A percentile compares a stretch with the other conserved stretches of the same genome.
phyloP scores from a whole-genome alignment of 768 basidiomycete genomes.

The Naganishia antarctica region DNA sequence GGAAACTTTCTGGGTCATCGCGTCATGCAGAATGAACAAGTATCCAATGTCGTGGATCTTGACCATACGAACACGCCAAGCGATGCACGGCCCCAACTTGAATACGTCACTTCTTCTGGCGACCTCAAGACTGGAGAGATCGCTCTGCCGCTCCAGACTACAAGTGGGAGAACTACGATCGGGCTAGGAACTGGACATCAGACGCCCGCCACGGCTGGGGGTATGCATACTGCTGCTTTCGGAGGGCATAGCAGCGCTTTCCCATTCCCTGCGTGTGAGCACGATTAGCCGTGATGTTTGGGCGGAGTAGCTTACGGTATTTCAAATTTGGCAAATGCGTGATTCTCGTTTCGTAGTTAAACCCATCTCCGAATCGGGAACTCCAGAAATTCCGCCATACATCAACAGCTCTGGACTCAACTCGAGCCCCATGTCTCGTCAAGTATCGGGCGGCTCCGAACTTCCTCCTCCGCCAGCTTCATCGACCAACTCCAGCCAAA shows the following conservation, averaged over 20 bases:
- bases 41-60: constrained; percentile 20
- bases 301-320: background rate
- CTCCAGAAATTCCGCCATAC: constrained; percentile 7
- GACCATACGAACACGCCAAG: constrained; percentile 12
- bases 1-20: background rate
- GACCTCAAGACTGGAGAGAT: constrained; percentile 16
- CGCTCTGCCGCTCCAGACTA: constrained; percentile 5
- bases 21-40: constrained; percentile 5
- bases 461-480: background rate
- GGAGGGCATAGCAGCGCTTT: constrained; percentile 14
- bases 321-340: background rate
- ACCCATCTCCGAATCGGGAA: constrained; percentile 16
- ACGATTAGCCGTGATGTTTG: background rate
- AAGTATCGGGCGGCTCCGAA: constrained; percentile 13
- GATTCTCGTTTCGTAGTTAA: constrained; percentile 17
- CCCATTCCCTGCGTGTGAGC: constrained; percentile 25
- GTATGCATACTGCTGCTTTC: constrained; percentile 1
- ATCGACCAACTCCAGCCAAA: background rate
- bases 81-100: background rate
- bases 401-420: constrained; percentile 10
- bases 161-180: background rate
- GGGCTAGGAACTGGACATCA: background rate
- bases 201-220: constrained; percentile 13
- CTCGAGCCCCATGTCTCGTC: constrained; percentile 20
- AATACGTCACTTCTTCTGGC: background rate